A percentile compares a stretch with the other conserved stretches of the same genome.
These are phyloP conservation scores for Bryoerythrophyllum caledonicum DNA, from an alignment of 225 moss, liverwort and hornwort genomes.

Conservation along the genomic window DNA sequence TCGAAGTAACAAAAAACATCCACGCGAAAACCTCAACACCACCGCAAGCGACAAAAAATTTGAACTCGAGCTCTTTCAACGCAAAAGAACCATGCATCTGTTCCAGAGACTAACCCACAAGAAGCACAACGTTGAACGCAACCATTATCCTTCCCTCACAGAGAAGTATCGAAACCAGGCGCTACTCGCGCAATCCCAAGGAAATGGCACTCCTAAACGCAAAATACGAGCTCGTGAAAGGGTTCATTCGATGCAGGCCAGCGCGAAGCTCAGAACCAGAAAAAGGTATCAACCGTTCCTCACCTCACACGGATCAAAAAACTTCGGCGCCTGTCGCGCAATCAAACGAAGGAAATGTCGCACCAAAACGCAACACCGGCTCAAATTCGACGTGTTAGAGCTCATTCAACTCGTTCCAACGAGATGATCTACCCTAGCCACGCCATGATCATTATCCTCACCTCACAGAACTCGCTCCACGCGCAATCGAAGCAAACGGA, in stretches of 20 bases:
- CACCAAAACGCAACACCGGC: neutral
- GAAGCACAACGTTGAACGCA: neutral
- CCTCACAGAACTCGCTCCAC: neutral
- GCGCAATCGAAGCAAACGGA: neutral
- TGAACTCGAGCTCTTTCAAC: neutral
- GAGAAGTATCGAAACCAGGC: neutral
- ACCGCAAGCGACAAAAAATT: neutral
- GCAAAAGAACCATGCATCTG: neutral
- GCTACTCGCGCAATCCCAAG: neutral
- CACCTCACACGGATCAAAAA: neutral
- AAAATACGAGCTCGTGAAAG: neutral
- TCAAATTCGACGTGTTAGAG: constrained; percentile 14
- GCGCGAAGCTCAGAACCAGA: neutral
- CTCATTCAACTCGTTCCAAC: neutral
- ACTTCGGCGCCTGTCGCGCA: neutral
- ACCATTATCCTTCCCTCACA: constrained; percentile 9
- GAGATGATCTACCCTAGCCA: neutral
- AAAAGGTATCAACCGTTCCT: neutral
- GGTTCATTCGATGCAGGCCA: neutral
- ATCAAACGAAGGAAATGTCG: neutral
- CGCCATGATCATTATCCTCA: neutral
- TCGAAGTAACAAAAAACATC: neutral
- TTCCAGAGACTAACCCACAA: neutral
- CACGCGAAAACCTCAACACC: neutral
- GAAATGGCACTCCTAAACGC: neutral